Evolutionary conservation across 768 basidiomycete species (phyloP), one percentile per base, ranked within the genome.

Genomic region (Mycena amicta): DNA sequence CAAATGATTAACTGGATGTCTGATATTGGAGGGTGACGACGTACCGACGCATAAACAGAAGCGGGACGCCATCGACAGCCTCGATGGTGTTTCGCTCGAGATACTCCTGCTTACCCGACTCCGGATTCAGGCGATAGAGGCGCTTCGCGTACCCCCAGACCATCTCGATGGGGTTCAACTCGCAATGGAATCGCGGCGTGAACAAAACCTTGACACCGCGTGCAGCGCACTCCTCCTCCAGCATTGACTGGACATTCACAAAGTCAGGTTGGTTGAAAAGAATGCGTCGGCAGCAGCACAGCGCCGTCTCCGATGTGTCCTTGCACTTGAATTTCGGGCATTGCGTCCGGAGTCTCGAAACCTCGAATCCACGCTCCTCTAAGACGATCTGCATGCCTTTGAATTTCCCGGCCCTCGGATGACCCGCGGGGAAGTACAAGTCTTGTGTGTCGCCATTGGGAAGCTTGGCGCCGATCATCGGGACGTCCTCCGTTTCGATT

Each of bases 361-460:
- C 5, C 11, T 16, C 45, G 28, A 62, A 52, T 5, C 62, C 59
- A 31, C 58, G 52, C 54, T 71, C 70, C 13, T 26, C 11, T 2
- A 72, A 57, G 27, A 72, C 50, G 4, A 49, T 3, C n/a, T 16
- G 56, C 63, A 74, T 74, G 12, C 73, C 73, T 30, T 74, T 74
- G 27, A 50, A 50, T 29, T 50, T 50, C 12, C 49, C 49, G 22
- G 22, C 25, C 33, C 8, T 26, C 11, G 49, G 49, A 20, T 25
- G 43, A 12, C 23, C 26, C 6, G 15, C 27, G 20, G 23, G 49
- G 49, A 26, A 29, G 26, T 50, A 50, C 8, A 50, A 23, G 23
- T 50, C 49, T 23, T 50, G 49, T 27, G 49, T 8, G 15, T 8
- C 26, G 5, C 26, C 26, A 23, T 50, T 29, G 43, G 33, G 11